Evolutionary conservation across 257 asterid genomes (phyloP), one percentile per base, ranked within the genome.

Genomic region (Solanum arcanum): DNA sequence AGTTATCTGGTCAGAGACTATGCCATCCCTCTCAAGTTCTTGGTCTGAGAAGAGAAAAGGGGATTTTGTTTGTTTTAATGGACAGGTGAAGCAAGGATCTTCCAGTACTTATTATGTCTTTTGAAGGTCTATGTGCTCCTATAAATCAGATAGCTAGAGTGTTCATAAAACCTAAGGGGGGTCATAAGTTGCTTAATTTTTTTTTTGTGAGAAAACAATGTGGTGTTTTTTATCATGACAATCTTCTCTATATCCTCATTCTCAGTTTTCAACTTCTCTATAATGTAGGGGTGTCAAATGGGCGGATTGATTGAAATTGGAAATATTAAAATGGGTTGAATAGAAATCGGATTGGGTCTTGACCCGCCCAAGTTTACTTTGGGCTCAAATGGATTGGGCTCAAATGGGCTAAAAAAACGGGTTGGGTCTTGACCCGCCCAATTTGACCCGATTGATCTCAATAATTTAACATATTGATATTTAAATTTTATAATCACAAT

Each of bases 1-100:
- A 91, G 27, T 78, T 91, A 83, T 91, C 92, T 84, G 92, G 92
- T 56, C 92, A 91, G 89, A 91, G 81, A 89, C 87, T 77, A 74
- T 90, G 91, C 83, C 87, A 83, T 89, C 90, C 89, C 25, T 68
- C 88, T 33, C 87, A 83, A 87, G 75, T 87, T 77, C 89, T 89
- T 89, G 88, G 90, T 70, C 86, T 89, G 76, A 89, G 89, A 89
- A 88, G 87, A 81, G 90, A 89, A 86, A 89, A 83, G 35, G 86
- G 85, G 20, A 84, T 76, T 75, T 90, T 91, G 56, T 91, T 91
- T 86, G 90, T 87, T 70, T 49, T 83, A 86, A 88, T 91, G 89
- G 90, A 91, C 86, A 89, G 90, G 92, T 91, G 86, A 83, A 86
- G 25, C 64, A 44, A 44, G 5, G 7, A 72, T 68, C 77, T 62